A percentile compares a stretch with the other conserved stretches of the same genome.
phyloP scores from a whole-genome alignment of 1,284 basidiomycete species.

The Irpex rosettiformis region DNA sequence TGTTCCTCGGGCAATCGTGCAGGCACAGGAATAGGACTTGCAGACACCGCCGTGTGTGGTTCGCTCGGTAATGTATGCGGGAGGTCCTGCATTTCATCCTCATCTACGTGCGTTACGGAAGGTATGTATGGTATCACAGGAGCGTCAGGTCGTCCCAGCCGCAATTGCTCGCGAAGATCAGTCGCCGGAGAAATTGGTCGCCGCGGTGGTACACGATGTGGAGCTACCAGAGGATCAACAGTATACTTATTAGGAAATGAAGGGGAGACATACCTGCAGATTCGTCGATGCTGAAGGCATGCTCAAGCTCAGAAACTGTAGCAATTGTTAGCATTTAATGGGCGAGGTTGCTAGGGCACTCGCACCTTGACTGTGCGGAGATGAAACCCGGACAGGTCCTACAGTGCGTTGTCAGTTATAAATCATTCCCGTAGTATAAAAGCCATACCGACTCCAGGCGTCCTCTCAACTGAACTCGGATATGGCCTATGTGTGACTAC shows the following conservation, averaged over 20 bases:
- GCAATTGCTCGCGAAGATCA: conserved; percentile 12
- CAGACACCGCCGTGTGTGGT: not conserved
- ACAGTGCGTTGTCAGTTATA: not conserved
- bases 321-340: not conserved
- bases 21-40: conserved; percentile 5
- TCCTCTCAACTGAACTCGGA: conserved; percentile 1
- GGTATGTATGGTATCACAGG: conserved; percentile 18
- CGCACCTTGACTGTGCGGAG: not conserved
- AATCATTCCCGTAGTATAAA: not conserved
- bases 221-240: not conserved
- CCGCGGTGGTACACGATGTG: not conserved
- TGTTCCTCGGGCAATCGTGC: conserved; percentile 2
- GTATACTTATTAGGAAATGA: not conserved
- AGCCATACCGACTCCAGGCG: not conserved
- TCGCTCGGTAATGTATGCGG: not conserved
- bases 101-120: conserved; percentile 1
- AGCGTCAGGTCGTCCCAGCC: conserved; percentile 10
- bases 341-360: not conserved
- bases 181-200: conserved; percentile 3
- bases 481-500: conserved; percentile 3
- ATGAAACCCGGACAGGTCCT: not conserved
- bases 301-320: conserved; percentile 11
- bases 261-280: conserved; percentile 10
- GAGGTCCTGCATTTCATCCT: not conserved
- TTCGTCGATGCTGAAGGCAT: conserved; percentile 11